These are phyloP conservation scores for Sphaerostilbella broomeana DNA, from an alignment of 2,329 filamentous ascomycete genomes.

Conservation along the genomic window DNA sequence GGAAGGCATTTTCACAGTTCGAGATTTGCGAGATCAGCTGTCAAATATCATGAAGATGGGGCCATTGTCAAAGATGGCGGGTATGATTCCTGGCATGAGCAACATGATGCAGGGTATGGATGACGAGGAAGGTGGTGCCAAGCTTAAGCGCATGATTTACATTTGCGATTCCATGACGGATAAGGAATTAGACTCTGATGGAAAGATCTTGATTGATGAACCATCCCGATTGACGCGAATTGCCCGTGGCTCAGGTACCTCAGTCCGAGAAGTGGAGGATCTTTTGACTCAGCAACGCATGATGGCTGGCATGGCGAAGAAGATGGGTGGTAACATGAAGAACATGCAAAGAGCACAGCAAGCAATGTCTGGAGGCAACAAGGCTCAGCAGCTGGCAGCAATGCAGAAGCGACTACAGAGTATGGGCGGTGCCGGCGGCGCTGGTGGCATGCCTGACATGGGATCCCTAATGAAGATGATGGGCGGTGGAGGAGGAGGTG, in stretches of 20 bases:
- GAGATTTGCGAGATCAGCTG: conserved; percentile 90
- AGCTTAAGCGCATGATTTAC: conserved; percentile 97
- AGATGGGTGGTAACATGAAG: conserved; percentile 96
- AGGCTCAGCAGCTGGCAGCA: conserved; percentile 86
- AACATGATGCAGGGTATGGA: conserved; percentile 95
- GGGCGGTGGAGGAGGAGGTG: conserved; percentile 56
- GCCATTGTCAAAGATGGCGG: conserved; percentile 90
- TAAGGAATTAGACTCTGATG: conserved; percentile 91
- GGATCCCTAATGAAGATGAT: conserved; percentile 89
- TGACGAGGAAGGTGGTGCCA: conserved; percentile 88
- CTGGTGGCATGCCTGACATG: conserved; percentile 72
- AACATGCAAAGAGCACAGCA: conserved; percentile 93
- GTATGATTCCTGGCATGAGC: conserved; percentile 95
- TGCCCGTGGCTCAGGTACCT: conserved; percentile 82
- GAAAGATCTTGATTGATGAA: conserved; percentile 88
- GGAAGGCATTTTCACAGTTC: conserved; percentile 91
- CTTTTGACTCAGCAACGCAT: conserved; percentile 95
- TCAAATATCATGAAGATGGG: conserved; percentile 99
- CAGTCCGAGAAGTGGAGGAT: conserved; percentile 88
- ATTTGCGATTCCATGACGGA: conserved; percentile 98
- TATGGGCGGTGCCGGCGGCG: conserved; percentile 71
- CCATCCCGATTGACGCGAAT: conserved; percentile 89
- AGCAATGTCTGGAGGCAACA: conserved; percentile 84
- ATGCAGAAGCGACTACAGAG: conserved; percentile 94
- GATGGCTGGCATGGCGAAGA: conserved; percentile 99